Evolutionary conservation across 2,329 filamentous ascomycete genomes (phyloP), one percentile per base, ranked within the genome.

Genomic region (Aspergillus neotritici): DNA sequence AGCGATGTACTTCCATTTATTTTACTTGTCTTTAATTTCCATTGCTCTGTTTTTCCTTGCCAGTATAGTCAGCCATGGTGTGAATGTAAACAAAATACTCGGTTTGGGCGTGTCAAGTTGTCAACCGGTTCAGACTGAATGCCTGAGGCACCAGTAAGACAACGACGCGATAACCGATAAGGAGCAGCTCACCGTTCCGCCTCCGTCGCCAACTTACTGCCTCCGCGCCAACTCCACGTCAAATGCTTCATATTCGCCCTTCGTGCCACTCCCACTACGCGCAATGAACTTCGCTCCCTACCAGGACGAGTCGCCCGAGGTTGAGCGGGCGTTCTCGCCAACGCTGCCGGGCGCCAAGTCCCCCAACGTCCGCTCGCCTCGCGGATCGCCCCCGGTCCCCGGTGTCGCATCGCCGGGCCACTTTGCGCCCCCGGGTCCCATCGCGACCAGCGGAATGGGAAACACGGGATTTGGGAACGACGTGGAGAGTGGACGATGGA

Each of bases 201-300:
- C 6, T 25, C 21, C 21, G 21, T 9, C 21, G 4, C 5, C 21
- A 8, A 25, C 21, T 25, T 25, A 25, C 21, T 8, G 21, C 7
- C 21, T 25, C 21, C 21, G 21, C 21, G 21, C 21, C 21, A 25
- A 25, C 21, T 25, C 21, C 21, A 8, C 21, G 21, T 25, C 21
- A 25, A 25, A 25, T 25, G 21, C 21, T 40, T 39, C 31, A 37
- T 34, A 31, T 29, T 14, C 28, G 39, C 25, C 13, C 45, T 16
- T 37, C 45, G 28, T 31, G 29, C 16, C 38, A 41, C 37, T 41
- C 25, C 40, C 38, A 42, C 14, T 33, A 33, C 28, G 50, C 48
- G 71, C 57, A 43, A 93, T 93, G 86, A 87, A 96, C 72, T 98
- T 97, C 66, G 93, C 93, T 35, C 93, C 93, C 31, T 98, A 97